Evolutionary conservation across 805 yeast species (phyloP), one percentile per base, ranked within the genome.

Genomic region (Blastobotrys attinorum): DNA sequence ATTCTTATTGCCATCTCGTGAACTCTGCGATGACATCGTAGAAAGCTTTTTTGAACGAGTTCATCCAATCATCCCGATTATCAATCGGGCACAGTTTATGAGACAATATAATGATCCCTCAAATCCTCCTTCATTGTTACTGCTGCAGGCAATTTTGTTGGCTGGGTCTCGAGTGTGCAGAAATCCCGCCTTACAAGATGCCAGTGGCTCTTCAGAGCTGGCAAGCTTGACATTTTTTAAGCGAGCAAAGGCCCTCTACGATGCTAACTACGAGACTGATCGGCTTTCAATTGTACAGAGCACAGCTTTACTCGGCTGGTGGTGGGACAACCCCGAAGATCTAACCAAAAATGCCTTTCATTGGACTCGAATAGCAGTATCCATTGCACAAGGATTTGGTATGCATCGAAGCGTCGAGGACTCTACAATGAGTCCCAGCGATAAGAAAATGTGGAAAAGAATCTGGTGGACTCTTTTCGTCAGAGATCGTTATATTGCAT

Each of bases 401-500:
- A 66, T 85, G 51, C 92, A 85, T 59, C 69, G 85, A 49, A 75
- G 70, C 48, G 70, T 75, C 33, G 57, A 56, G 36, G 53, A 54
- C 29, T 62, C 66, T 17, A 60, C 57, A 22, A 61, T 73, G 39
- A 60, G 72, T 22, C 59, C 58, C 15, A 57, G 69, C 17, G 70
- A 74, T 39, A 54, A 62, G 21, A 74, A 74, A 47, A 57, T 78
- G 32, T 77, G 81, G 72, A 72, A 81, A 51, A 66, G 88, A 35
- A 68, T 82, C 11, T 84, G 88, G 86, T 84, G 94, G 94, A 69
- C 77, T 48, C 62, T 85, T 17, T 81, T 79, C 58, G 75, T 77
- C 46, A 78, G 84, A 52, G 95, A 84, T 60, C 65, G 86, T 20
- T 67, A 75, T 33, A 76, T 79, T 7, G 78, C 88, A 2, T 72